Percentiles rank a stretch among this genome's conserved stretches.
These are phyloP conservation scores for Pseudogymnoascus destructans DNA, from an alignment of 2,329 filamentous ascomycete species.

Conservation along the genomic window DNA sequence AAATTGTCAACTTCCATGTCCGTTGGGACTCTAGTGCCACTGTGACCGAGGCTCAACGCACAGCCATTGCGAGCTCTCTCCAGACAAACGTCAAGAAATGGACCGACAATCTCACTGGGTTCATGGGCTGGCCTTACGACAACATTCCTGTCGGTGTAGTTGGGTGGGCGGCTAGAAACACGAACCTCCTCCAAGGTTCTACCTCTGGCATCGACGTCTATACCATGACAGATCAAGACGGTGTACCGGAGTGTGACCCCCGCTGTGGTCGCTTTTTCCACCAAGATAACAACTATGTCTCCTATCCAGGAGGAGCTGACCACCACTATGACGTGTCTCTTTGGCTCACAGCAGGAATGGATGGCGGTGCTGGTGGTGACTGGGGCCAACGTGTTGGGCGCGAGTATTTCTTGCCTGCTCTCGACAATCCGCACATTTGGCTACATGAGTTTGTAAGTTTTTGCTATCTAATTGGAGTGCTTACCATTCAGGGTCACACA, in stretches of 20 bases:
- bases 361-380: constrained; percentile 33
- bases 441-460: constrained; percentile 30
- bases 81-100: constrained; percentile 29
- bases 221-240: constrained; percentile 29
- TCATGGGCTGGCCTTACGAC: constrained; percentile 32
- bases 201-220: constrained; percentile 30
- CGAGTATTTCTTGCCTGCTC: constrained; percentile 31
- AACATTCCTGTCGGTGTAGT: constrained; percentile 31
- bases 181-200: constrained; percentile 28
- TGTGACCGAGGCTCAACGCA: constrained; percentile 29
- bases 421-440: constrained; percentile 33
- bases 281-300: constrained; percentile 30
- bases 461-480: background rate
- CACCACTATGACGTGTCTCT: constrained; percentile 34
- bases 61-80: constrained; percentile 27
- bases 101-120: constrained; percentile 33
- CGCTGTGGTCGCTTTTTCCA: constrained; percentile 34
- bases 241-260: constrained; percentile 31
- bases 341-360: constrained; percentile 35
- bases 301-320: constrained; percentile 29
- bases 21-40: constrained; percentile 32
- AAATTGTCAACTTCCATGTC: constrained; percentile 28
- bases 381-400: constrained; percentile 35
- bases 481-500: constrained; percentile 27
- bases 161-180: constrained; percentile 32